Evolutionary conservation across 1,284 basidiomycete genomes (phyloP), one percentile per base, ranked within the genome.

Genomic region (Bondarzewia mesenterica): DNA sequence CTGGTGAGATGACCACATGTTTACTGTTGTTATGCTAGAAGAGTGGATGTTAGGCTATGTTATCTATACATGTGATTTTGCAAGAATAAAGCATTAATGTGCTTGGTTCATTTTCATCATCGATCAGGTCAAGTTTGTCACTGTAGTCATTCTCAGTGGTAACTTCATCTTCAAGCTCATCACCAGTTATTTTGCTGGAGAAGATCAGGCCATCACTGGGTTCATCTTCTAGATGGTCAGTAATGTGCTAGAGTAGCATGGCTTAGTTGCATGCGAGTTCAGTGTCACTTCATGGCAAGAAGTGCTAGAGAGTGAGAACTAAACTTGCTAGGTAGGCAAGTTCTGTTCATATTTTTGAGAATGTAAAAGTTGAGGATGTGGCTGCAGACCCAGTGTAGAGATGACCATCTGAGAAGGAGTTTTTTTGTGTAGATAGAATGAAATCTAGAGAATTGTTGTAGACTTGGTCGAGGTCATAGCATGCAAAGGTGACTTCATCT

Each of bases 371-470:
- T 61, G 2, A 50, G 35, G 4, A 47, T n/a, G 8, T 49, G 40
- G 7, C 44, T 26, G 7, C 40, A 41, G 22, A 62, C 46, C 2
- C 51, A 49, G 1, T 42, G 26, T 8, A 60, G 61, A 16, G n/a
- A 14, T 2, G 60, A 63, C 62, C 63, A 64, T 39, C 47, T 56
- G 1, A 60, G 57, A 0, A 54, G 21, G 0, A 64, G 48, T 39
- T 63, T 64, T 18, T 52, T 27, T 15, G 55, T 3, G 56, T 54
- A 5, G 40, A 52, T 42, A 60, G 38, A 2, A 52, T 60, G 40
- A 50, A 52, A 20, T 51, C 44, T 20, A 45, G 32, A 14, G 27
- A 6, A 18, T 18, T 45, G 10, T 21, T 16, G 5, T 36, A 27
- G 15, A 45, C 26, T 23, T 45, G 44, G 6, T 35, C 52, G 6